Percentiles rank a stretch among this genome's conserved stretches.
Conservation (phyloP, 768 basidiomycete genomes). For the Paxillus ammoniavirescens region DNA sequence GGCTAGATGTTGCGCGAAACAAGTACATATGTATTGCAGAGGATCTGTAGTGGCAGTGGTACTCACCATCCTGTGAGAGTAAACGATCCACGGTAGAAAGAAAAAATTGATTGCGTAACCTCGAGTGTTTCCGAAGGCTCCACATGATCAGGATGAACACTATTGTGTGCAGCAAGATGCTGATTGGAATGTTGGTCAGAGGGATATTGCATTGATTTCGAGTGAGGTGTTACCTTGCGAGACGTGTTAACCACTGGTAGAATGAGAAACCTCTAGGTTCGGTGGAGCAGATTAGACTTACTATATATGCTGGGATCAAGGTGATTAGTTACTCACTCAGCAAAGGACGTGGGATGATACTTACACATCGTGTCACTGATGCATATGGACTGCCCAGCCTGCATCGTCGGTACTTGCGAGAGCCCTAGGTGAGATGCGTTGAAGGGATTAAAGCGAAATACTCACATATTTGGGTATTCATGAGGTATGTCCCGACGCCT, state of each 20-base stretch:
- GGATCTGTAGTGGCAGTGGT: neutral
- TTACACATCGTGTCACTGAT: neutral
- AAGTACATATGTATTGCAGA: neutral
- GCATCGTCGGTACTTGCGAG: neutral
- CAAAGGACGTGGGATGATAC: neutral
- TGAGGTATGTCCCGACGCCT: neutral
- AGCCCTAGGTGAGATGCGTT: neutral
- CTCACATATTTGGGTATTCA: neutral
- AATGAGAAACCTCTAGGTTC: neutral
- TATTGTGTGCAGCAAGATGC: neutral
- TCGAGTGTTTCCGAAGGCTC: constrained; percentile 4
- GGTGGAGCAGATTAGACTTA: neutral
- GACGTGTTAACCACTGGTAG: neutral
- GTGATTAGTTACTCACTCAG: neutral
- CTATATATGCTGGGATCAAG: neutral
- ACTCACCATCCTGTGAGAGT: constrained; percentile 8
- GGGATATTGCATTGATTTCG: neutral
- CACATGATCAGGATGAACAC: constrained; percentile 7
- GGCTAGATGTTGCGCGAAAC: neutral
- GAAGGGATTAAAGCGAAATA: neutral
- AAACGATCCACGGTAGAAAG: neutral
- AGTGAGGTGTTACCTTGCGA: neutral
- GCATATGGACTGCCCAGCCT: neutral
- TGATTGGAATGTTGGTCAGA: neutral
- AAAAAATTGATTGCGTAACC: neutral